Evolutionary conservation across 345 rosid species (phyloP), one percentile per base, ranked within the genome.

Genomic region (Trapa incisa): DNA sequence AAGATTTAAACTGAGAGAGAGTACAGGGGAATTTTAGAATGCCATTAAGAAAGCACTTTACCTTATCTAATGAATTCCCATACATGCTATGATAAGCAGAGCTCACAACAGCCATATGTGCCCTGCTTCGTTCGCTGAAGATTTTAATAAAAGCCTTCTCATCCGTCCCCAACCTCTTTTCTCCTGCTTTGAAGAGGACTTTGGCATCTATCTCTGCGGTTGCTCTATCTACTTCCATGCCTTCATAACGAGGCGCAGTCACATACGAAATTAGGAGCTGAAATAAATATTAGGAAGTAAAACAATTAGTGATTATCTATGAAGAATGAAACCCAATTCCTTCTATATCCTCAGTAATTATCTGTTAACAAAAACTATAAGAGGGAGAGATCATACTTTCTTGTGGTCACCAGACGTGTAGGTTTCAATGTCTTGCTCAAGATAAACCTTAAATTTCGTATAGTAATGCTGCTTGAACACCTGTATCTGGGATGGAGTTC

Each of bases 401-500:
- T 75, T 74, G 74, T 80, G 85, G 77, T 85, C 91, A 41, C 85
- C 89, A 41, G 83, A 70, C 37, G 80, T 69, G 14, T 15, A 14
- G 32, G 14, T 13, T 57, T 75, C 78, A 72, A 85, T 76, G 48
- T 80, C 91, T 43, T 77, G 76, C 81, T 88, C 94, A 17, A 88
- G 80, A 58, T 65, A 63, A 65, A 69, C 66, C 32, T 80, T 81
- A 61, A 77, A 80, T 65, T 68, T 82, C 48, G 83, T 74, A 77
- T 71, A 42, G 77, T 85, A 88, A 64, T 66, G 79, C 61, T 88
- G 88, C 69, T 81, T 82, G 68, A 88, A 71, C 16, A 71, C 45
- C 67, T 82, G 90, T 68, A 88, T 82, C 77, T 85, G 90, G 43
- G 87, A 68, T 35, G 90, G 85, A 33, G 84, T 82, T 12, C 91